Percentiles rank a stretch among this genome's conserved stretches.
These are phyloP conservation scores for Cystobasidium onofrii DNA, from an alignment of 768 basidiomycete genomes.

Conservation along the genomic window DNA sequence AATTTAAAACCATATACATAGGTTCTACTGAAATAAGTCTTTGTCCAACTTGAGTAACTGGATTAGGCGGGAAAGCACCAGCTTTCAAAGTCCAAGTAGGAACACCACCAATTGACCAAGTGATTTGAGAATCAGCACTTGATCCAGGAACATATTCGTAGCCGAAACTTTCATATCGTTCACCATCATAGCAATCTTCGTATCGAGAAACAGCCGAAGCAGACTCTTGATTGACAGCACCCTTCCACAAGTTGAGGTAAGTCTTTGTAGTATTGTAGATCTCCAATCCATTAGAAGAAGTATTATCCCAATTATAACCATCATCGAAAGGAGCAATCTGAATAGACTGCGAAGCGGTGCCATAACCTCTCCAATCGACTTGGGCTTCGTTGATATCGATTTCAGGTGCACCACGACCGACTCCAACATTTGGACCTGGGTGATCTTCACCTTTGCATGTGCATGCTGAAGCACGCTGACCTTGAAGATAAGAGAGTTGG, in stretches of 20 bases:
- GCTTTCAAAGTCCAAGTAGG: conserved; percentile 66
- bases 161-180: conserved; percentile 57
- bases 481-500: conserved; percentile 54
- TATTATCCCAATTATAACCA: conserved; percentile 53
- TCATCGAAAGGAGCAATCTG: conserved; percentile 54
- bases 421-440: conserved; percentile 64
- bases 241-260: conserved; percentile 59
- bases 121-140: conserved; percentile 63
- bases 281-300: conserved; percentile 10
- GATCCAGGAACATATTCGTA: conserved; percentile 56
- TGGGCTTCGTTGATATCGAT: conserved; percentile 88
- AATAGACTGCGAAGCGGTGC: conserved; percentile 69
- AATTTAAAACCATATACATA: conserved; percentile 66
- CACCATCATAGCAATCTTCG: conserved; percentile 54
- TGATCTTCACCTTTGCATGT: conserved; percentile 79
- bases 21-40: conserved; percentile 76
- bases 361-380: conserved; percentile 51
- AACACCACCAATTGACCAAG: conserved; percentile 65
- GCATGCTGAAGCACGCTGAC: conserved; percentile 76
- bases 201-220: conserved; percentile 58
- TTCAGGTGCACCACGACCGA: conserved; percentile 72
- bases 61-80: conserved; percentile 56
- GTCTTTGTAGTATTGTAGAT: conserved; percentile 47
- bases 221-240: conserved; percentile 60
- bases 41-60: conserved; percentile 53